Evolutionary conservation across 805 yeast genomes (phyloP).

Genomic region (Saccharomycopsis fermentans): DNA sequence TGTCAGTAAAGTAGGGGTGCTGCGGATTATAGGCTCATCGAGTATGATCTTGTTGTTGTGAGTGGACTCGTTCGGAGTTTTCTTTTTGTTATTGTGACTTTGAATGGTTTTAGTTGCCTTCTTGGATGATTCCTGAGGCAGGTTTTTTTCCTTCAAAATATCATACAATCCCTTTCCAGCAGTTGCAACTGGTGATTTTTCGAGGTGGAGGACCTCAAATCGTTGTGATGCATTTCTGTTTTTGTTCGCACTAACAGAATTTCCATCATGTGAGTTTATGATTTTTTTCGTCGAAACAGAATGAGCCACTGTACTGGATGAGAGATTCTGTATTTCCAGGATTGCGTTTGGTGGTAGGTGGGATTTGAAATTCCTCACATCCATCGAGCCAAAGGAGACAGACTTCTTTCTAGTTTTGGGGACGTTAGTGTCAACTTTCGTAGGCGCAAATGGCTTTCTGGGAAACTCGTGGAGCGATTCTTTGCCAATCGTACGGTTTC

Average conservation of each 20-base stretch:
- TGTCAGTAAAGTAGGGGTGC: background rate
- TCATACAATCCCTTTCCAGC: constrained; percentile 16
- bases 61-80: background rate
- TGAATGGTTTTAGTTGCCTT: background rate
- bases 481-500: background rate
- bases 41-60: background rate
- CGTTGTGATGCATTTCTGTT: background rate
- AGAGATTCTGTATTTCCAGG: background rate
- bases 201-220: background rate
- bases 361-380: background rate
- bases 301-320: background rate
- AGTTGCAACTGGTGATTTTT: constrained; percentile 17
- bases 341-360: background rate
- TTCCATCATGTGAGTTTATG: background rate
- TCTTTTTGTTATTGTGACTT: background rate
- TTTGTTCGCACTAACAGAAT: background rate
- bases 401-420: background rate
- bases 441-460: background rate
- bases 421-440: background rate
- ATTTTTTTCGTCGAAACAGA: background rate
- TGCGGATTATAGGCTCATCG: background rate
- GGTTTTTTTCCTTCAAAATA: constrained; percentile 9
- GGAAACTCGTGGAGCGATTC: background rate
- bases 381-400: background rate
- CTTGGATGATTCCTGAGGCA: background rate